These are phyloP conservation scores for Fragosphaeria purpurea DNA, from an alignment of 2,329 filamentous ascomycete species.

Conservation along the genomic window DNA sequence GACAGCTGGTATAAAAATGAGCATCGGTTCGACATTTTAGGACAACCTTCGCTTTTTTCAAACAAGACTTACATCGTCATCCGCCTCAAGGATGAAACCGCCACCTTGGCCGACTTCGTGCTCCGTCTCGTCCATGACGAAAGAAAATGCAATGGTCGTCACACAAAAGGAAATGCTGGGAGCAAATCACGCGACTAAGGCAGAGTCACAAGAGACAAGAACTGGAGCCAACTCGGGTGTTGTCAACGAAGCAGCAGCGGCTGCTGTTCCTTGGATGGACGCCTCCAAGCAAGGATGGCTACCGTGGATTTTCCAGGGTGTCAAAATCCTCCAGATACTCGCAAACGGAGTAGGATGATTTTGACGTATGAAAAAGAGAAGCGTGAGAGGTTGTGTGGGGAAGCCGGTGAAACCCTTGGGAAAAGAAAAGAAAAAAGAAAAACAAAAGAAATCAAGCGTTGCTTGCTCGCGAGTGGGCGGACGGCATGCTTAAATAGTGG, in stretches of 20 bases:
- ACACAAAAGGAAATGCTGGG: neutral
- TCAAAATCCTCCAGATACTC: neutral
- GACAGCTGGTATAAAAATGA: neutral
- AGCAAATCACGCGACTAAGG: neutral
- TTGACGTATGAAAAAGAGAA: neutral
- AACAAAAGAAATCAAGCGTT: neutral
- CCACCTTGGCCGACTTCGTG: too few relatives aligned
- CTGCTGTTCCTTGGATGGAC: constrained; percentile 12
- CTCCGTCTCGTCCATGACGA: constrained; percentile 1
- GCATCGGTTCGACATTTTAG: too few relatives aligned
- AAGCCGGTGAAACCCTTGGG: neutral
- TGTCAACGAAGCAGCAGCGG: constrained; percentile 11
- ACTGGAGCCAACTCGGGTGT: neutral
- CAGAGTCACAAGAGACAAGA: neutral
- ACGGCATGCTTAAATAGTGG: neutral
- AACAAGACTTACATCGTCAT: neutral
- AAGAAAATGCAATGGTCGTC: too few relatives aligned
- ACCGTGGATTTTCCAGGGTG: neutral
- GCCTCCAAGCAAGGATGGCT: constrained; percentile 11
- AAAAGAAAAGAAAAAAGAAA: neutral
- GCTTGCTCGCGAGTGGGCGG: neutral
- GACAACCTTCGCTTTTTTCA: too few relatives aligned
- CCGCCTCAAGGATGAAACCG: constrained; percentile 1
- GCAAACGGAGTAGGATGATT: too few relatives aligned
- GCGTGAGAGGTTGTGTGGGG: neutral